phyloP scores from a whole-genome alignment of 768 basidiomycete genomes.

The Phlebiopsis flavidoalba region DNA sequence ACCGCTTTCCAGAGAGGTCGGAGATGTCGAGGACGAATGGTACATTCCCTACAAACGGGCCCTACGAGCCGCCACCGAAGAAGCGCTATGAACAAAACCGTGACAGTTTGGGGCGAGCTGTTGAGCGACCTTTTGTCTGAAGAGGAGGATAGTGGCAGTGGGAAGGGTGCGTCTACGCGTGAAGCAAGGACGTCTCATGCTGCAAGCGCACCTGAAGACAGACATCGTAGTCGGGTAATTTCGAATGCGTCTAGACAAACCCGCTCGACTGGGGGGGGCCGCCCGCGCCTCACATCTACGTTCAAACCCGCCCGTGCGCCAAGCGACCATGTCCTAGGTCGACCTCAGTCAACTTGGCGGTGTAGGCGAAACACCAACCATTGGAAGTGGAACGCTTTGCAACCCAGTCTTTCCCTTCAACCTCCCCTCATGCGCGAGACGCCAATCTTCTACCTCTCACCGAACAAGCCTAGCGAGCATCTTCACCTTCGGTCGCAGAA shows the following conservation, averaged over 20 bases:
- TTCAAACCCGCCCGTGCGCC: conserved; percentile 13
- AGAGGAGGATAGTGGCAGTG: conserved; percentile 5
- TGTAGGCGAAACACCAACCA: conserved; percentile 59
- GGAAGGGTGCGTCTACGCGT: conserved; percentile 3
- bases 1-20: conserved; percentile 10
- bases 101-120: conserved; percentile 28
- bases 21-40: conserved; percentile 41
- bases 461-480: conserved; percentile 50
- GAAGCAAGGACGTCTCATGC: conserved; percentile 8
- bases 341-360: conserved; percentile 48
- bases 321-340: conserved; percentile 35
- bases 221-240: conserved; percentile 26
- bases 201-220: conserved; percentile 6
- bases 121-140: conserved; percentile 24
- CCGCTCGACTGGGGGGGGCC: conserved; percentile 26
- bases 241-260: conserved; percentile 41
- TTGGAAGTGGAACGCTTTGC: conserved; percentile 24
- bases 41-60: conserved; percentile 64
- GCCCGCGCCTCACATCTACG: conserved; percentile 20
- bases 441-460: conserved; percentile 18
- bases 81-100: conserved; percentile 16
- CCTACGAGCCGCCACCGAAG: conserved; percentile 41
- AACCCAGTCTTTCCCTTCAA: conserved; percentile 12
- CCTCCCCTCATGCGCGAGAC: conserved; percentile 11
- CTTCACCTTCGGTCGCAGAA: conserved; percentile 39